These are phyloP conservation scores for Castanea crenata DNA, from an alignment of 306 rosid genomes.

Conservation along the genomic window DNA sequence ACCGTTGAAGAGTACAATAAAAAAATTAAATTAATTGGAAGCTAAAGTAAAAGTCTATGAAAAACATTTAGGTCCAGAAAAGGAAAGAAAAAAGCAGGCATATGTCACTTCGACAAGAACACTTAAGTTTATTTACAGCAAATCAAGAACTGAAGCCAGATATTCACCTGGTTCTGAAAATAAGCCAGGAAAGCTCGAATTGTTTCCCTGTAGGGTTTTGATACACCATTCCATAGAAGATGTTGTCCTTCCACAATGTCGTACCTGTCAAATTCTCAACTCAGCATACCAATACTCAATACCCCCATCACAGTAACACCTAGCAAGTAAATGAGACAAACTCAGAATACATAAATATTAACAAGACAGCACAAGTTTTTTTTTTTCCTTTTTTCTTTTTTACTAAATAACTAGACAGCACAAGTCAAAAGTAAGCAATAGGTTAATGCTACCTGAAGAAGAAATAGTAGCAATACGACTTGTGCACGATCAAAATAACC, in stretches of 20 bases:
- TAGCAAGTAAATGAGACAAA: slow-evolving; percentile 18
- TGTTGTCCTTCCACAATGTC: slow-evolving; percentile 87
- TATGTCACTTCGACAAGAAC: not conserved
- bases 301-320: slow-evolving; percentile 15
- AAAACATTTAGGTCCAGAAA: not conserved
- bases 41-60: not conserved
- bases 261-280: slow-evolving; percentile 57
- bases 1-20: not conserved
- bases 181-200: slow-evolving; percentile 88
- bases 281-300: slow-evolving; percentile 28
- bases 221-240: slow-evolving; percentile 76
- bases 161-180: slow-evolving; percentile 83
- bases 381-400: too few relatives aligned
- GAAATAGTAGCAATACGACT: not conserved
- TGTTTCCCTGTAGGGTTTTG: slow-evolving; percentile 92
- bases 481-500: not conserved
- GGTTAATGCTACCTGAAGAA: not conserved
- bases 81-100: not conserved
- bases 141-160: slow-evolving; percentile 2
- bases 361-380: not conserved
- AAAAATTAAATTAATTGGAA: not conserved
- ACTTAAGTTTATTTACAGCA: not conserved
- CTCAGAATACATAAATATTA: not conserved
- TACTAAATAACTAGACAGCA: not conserved
- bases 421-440: not conserved